Conservation (phyloP, 177 flowering plant genomes). For the Vitis hybrid region DNA sequence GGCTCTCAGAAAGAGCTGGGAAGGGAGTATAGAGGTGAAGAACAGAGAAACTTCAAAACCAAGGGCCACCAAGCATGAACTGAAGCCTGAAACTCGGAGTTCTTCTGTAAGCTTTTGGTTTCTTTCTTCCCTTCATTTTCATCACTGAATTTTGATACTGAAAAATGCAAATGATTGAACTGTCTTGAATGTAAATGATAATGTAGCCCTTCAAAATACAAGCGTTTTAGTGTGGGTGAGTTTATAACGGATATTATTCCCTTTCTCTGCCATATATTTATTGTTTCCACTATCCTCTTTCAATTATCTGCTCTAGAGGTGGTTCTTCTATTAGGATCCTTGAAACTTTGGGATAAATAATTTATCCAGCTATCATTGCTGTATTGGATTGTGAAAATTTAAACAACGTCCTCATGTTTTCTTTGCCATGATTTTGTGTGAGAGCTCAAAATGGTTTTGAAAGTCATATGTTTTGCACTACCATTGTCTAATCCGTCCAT, state of each 20-base stretch:
- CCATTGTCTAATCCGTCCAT: neutral
- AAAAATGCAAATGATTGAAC: neutral
- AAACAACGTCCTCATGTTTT: neutral
- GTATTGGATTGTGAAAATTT: neutral
- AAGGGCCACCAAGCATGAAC: conserved; percentile 42
- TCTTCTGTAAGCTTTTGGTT: conserved; percentile 57
- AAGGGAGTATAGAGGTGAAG: conserved; percentile 76
- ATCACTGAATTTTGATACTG: neutral
- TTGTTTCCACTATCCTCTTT: neutral
- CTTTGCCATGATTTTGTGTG: neutral
- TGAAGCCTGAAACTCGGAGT: conserved; percentile 54
- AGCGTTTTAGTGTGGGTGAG: neutral
- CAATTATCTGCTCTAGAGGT: neutral
- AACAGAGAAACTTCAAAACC: conserved; percentile 52
- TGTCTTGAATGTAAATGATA: neutral
- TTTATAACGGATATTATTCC: neutral
- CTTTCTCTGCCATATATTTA: neutral
- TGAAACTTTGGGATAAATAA: neutral
- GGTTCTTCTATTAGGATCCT: neutral
- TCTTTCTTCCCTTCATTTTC: neutral
- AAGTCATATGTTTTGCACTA: conserved; percentile 4
- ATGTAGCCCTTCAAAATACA: neutral
- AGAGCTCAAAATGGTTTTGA: neutral
- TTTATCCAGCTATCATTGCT: neutral
- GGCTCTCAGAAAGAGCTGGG: conserved; percentile 97